Base-by-base conservation (phyloP, 176 grass and related monocot genomes). In the Cocos nucifera region DNA sequence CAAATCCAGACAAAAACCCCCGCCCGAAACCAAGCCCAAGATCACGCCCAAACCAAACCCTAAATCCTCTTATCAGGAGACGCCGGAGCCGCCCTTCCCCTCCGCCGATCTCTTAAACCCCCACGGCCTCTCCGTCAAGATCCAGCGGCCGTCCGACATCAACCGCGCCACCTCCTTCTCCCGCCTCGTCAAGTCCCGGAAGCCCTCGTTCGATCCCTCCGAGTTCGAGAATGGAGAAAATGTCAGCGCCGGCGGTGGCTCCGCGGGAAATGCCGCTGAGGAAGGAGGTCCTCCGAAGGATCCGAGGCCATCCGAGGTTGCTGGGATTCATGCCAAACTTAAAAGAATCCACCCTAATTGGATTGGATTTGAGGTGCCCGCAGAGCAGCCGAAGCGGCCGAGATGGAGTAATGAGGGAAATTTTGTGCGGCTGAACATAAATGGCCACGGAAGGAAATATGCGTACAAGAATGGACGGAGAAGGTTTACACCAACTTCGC, bases 391-490 rank as follows among this genome's bases (percentile, higher is more conserved):
- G 19, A 87, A 88, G 77, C 64, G 75, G 15, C 69, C 78, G 15
- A 90, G 80, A 75, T 78, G 72, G 56, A 32, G 70, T 3, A 32
- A 64, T 6, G 87, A 90, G 51, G 92, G 86, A 24, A 96, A 96
- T 66, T 96, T 90, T 51, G 92, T 96, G 16, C 75, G 92, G 50
- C 75, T 96, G 27, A 96, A 96, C 72, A 87, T 96, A 53, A 96
- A 90, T 12, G 92, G 92, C 27, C 81, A 87, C n/a, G 78, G 83
- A 20, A 57, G 80, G 56, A 90, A 63, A 69, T 78, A 74, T 65
- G 54, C 78, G 54, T 96, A 81, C 78, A 88, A 53, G 74, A 90
- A 83, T 22, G 49, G 80, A 55, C 77, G 80, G 69, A 63, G 72
- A 22, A 85, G 58, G 60, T 69, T 73, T 73, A 71, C 80, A 29